These are phyloP conservation scores for Aspergillus sp. DNA, from an alignment of 2,329 filamentous ascomycete species.

Conservation along the genomic window DNA sequence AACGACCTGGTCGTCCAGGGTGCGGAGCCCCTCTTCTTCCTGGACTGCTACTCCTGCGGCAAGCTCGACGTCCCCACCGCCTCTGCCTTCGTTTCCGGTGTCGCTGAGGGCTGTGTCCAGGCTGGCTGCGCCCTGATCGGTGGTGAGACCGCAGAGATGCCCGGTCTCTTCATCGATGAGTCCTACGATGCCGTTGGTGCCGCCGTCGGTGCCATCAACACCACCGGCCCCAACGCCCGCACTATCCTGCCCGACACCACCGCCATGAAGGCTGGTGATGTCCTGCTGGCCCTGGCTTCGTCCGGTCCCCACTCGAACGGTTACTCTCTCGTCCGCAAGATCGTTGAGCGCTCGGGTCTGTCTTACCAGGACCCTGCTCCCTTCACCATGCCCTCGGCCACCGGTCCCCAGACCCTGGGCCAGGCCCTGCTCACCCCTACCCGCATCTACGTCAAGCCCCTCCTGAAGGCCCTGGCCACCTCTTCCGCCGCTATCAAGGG, in stretches of 20 bases:
- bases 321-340: slow-evolving; percentile 92
- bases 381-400: slow-evolving; percentile 75
- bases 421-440: slow-evolving; percentile 83
- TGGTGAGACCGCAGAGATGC: slow-evolving; percentile 98
- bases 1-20: slow-evolving; percentile 97
- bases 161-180: slow-evolving; percentile 82
- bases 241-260: slow-evolving; percentile 73
- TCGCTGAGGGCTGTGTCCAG: slow-evolving; percentile 81
- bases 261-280: slow-evolving; percentile 77
- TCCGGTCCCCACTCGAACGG: slow-evolving; percentile 94
- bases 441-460: slow-evolving; percentile 84
- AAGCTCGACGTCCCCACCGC: slow-evolving; percentile 77
- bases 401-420: slow-evolving; percentile 59
- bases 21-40: slow-evolving; percentile 91
- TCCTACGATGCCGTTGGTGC: slow-evolving; percentile 93
- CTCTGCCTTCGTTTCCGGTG: slow-evolving; percentile 84
- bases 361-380: slow-evolving; percentile 72
- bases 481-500: slow-evolving; percentile 71
- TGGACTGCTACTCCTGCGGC: slow-evolving; percentile 96
- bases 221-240: slow-evolving; percentile 52
- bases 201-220: slow-evolving; percentile 78
- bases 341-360: slow-evolving; percentile 73
- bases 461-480: slow-evolving; percentile 64
- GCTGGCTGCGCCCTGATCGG: slow-evolving; percentile 90
- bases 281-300: slow-evolving; percentile 82